A percentile compares a stretch with the other conserved stretches of the same genome.
These are phyloP conservation scores for Candida pseudofarinosa DNA, from an alignment of 805 yeast species.

Conservation along the genomic window DNA sequence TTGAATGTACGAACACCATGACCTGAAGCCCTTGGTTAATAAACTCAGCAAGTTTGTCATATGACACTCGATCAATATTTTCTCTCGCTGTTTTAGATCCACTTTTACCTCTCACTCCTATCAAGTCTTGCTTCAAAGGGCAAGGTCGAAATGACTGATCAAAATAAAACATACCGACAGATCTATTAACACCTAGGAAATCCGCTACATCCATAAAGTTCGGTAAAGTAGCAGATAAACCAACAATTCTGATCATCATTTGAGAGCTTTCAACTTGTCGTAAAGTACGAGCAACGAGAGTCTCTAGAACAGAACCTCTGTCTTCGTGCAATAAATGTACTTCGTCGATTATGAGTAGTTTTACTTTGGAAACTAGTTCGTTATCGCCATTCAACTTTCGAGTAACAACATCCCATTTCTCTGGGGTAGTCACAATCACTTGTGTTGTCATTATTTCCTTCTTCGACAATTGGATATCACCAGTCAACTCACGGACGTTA, in stretches of 20 bases:
- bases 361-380: conserved; percentile 79
- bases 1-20: conserved; percentile 93
- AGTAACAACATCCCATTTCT: conserved; percentile 97
- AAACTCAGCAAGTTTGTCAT: conserved; percentile 69
- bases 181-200: conserved; percentile 84
- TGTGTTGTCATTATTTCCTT: conserved; percentile 80
- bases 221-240: conserved; percentile 91
- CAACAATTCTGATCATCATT: conserved; percentile 89
- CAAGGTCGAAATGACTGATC: conserved; percentile 92
- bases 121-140: conserved; percentile 80
- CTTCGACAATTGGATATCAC: conserved; percentile 89
- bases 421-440: conserved; percentile 90
- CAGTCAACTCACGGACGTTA: conserved; percentile 82
- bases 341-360: conserved; percentile 87
- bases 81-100: conserved; percentile 71
- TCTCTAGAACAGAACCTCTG: conserved; percentile 95
- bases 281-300: conserved; percentile 88
- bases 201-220: conserved; percentile 92
- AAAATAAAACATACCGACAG: conserved; percentile 89
- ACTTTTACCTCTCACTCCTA: conserved; percentile 84
- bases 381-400: conserved; percentile 87
- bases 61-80: conserved; percentile 70
- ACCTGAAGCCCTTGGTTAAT: conserved; percentile 75
- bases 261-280: conserved; percentile 94
- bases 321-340: conserved; percentile 96